phyloP scores from a whole-genome alignment of 2,329 filamentous ascomycete species.

The Botryotinia globosa region DNA sequence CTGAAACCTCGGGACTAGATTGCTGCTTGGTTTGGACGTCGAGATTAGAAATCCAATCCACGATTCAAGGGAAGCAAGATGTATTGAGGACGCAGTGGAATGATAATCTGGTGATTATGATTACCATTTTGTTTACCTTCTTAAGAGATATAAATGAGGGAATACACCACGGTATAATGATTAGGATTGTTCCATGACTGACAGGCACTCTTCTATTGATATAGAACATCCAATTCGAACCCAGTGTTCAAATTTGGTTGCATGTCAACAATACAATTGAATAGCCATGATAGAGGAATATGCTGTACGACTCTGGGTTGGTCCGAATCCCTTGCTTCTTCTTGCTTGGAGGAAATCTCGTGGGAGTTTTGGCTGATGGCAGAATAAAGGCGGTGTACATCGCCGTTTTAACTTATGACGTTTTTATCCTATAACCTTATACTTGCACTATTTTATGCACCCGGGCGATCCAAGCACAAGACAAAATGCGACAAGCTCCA shows the following conservation, averaged over 20 bases:
- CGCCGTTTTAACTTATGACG: conserved; percentile 4
- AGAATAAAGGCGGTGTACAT: neutral
- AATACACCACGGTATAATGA: no score
- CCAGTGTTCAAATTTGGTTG: neutral
- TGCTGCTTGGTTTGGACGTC: neutral
- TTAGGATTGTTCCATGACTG: no score
- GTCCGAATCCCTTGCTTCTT: neutral
- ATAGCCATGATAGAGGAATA: neutral
- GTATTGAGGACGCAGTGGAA: no score
- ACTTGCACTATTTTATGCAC: conserved; percentile 14
- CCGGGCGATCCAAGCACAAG: neutral
- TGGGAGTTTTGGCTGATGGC: neutral
- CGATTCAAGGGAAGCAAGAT: neutral
- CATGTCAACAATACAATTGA: neutral
- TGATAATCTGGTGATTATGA: no score
- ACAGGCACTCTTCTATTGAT: neutral
- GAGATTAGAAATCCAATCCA: no score
- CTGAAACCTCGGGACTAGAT: neutral
- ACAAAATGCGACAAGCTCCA: neutral
- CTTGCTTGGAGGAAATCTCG: neutral
- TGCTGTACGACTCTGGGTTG: neutral
- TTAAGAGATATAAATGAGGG: no score
- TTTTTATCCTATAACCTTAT: conserved; percentile 1
- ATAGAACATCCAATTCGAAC: neutral
- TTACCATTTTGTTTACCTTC: no score